phyloP scores from a whole-genome alignment of 1,139 yeast genomes.

The Yamadazyma atmosphaerica region DNA sequence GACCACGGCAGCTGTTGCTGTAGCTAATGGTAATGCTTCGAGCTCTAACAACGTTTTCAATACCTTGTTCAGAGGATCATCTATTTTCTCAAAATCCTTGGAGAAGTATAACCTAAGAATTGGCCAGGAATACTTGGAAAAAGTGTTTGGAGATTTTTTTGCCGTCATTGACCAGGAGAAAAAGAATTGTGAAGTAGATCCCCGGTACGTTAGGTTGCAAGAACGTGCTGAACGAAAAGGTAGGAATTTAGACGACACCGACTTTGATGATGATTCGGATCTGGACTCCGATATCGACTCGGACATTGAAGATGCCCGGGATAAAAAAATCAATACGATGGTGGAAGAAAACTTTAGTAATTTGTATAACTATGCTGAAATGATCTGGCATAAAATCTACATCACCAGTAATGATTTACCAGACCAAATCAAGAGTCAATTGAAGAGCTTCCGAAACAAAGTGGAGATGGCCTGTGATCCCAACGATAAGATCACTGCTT shows the following conservation, averaged over 20 bases:
- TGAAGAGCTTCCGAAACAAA: constrained; percentile 57
- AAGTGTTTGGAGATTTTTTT: constrained; percentile 70
- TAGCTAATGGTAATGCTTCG: constrained; percentile 8
- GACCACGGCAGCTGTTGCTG: constrained; percentile 3
- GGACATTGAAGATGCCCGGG: constrained; percentile 31
- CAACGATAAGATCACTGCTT: constrained; percentile 51
- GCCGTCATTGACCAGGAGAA: constrained; percentile 51
- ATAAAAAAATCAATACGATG: constrained; percentile 27
- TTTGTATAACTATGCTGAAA: constrained; percentile 56
- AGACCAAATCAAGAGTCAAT: constrained; percentile 57
- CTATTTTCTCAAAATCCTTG: constrained; percentile 75
- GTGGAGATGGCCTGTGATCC: constrained; percentile 65
- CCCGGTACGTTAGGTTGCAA: constrained; percentile 47
- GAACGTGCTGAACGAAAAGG: constrained; percentile 34
- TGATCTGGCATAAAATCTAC: constrained; percentile 72
- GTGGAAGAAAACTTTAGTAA: constrained; percentile 53
- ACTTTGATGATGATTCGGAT: constrained; percentile 23
- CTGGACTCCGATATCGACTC: constrained; percentile 29
- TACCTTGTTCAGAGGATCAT: constrained; percentile 82
- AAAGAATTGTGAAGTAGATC: constrained; percentile 77
- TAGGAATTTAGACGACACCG: constrained; percentile 20
- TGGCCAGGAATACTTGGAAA: constrained; percentile 78
- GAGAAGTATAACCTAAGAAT: constrained; percentile 75
- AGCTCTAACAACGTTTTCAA: constrained; percentile 54
- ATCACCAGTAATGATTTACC: constrained; percentile 79